These are phyloP conservation scores for Hypholoma fasciculare DNA, from an alignment of 768 basidiomycete species.

Conservation along the genomic window DNA sequence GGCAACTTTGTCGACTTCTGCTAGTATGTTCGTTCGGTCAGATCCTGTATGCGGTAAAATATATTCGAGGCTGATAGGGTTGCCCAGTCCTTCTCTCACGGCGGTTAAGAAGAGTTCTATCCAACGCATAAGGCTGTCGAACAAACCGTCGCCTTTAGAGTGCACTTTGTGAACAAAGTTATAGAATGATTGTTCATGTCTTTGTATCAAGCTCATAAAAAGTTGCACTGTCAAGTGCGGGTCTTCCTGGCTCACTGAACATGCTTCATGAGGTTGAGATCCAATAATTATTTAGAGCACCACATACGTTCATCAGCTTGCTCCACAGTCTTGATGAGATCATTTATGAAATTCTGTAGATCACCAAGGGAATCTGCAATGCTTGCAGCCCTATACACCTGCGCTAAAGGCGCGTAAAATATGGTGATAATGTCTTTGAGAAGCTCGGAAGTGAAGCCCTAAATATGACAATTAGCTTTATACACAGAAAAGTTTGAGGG, in stretches of 20 bases:
- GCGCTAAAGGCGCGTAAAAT: slow-evolving; percentile 94
- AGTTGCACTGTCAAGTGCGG: slow-evolving; percentile 85
- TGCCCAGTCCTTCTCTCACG: slow-evolving; percentile 85
- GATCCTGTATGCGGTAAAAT: slow-evolving; percentile 81
- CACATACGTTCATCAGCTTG: slow-evolving; percentile 82
- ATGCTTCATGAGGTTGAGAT: neutral
- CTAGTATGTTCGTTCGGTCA: slow-evolving; percentile 75
- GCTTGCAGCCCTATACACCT: slow-evolving; percentile 96
- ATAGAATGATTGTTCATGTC: slow-evolving; percentile 97
- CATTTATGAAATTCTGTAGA: slow-evolving; percentile 91
- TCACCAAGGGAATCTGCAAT: slow-evolving; percentile 93
- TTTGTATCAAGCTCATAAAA: slow-evolving; percentile 89
- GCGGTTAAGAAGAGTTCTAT: slow-evolving; percentile 92
- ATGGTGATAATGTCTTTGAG: slow-evolving; percentile 99
- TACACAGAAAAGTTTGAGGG: neutral
- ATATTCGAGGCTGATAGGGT: slow-evolving; percentile 80
- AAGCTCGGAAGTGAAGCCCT: slow-evolving; percentile 95
- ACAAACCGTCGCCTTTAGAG: slow-evolving; percentile 91
- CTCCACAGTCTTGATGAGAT: slow-evolving; percentile 94
- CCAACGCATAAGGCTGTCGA: slow-evolving; percentile 95
- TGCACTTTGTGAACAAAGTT: slow-evolving; percentile 98
- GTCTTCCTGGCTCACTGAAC: slow-evolving; percentile 76
- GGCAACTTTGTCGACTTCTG: slow-evolving; percentile 87
- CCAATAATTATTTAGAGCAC: slow-evolving; percentile 1
- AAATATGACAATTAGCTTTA: neutral